These are phyloP conservation scores for Eimeria sp. DNA, from an alignment of 169 alveolate species.

Conservation along the genomic window DNA sequence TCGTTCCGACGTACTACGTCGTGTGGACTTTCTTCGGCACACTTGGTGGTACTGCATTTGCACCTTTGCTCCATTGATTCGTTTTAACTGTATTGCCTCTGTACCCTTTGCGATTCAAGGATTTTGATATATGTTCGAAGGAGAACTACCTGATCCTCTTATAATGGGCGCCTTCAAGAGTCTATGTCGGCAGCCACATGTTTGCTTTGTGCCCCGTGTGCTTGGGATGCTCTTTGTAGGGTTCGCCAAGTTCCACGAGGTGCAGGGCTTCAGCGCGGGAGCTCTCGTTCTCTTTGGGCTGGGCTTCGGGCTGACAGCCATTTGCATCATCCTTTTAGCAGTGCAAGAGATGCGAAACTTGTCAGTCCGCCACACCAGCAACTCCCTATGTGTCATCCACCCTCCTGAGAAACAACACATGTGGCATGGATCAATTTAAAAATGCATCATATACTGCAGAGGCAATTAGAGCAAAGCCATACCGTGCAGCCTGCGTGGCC, in stretches of 20 bases:
- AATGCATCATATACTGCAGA: too few relatives aligned
- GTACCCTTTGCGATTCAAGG: too few relatives aligned
- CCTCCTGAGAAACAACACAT: neutral
- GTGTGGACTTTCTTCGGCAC: slow-evolving; percentile 93
- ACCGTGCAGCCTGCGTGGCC: too few relatives aligned
- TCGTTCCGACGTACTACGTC: slow-evolving; percentile 92
- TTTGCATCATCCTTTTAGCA: slow-evolving; percentile 88
- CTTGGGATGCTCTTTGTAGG: slow-evolving; percentile 8
- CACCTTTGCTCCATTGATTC: neutral
- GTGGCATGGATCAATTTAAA: too few relatives aligned
- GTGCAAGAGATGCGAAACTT: slow-evolving; percentile 88
- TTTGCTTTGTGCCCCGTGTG: neutral
- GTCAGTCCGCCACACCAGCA: slow-evolving; percentile 41
- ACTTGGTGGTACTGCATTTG: slow-evolving; percentile 87
- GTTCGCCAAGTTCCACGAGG: slow-evolving; percentile 91
- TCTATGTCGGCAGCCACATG: neutral
- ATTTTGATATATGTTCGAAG: too few relatives aligned
- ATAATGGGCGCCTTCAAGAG: too few relatives aligned
- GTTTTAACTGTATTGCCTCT: neutral
- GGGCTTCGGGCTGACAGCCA: slow-evolving; percentile 87
- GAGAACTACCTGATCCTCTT: too few relatives aligned
- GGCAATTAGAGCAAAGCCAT: too few relatives aligned
- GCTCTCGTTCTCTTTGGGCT: slow-evolving; percentile 86
- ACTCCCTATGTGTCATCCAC: neutral
- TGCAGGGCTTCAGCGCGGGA: slow-evolving; percentile 88